These are phyloP conservation scores for Astragalus glycyphyllos DNA, from an alignment of 306 rosid species.

Conservation along the genomic window DNA sequence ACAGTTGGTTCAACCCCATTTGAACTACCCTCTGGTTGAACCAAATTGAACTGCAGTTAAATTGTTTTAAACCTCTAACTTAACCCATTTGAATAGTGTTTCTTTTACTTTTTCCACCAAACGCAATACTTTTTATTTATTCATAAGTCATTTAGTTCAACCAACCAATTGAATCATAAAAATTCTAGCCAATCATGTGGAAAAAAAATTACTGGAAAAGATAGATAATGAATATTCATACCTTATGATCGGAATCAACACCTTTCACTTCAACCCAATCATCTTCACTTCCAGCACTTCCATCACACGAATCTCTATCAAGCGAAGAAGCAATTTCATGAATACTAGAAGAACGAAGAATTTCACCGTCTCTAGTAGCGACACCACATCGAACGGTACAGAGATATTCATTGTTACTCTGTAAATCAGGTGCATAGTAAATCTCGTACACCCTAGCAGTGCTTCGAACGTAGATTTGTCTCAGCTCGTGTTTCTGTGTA, in stretches of 20 bases:
- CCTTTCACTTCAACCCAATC: constrained; percentile 88
- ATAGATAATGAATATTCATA: constrained; percentile 34
- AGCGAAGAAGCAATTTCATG: constrained; percentile 45
- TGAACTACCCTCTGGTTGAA: too few species aligned
- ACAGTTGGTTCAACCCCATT: too few species aligned
- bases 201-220: too few species aligned
- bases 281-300: constrained; percentile 60
- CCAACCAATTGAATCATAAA: too few species aligned
- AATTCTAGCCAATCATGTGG: too few species aligned
- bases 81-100: too few species aligned
- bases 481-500: constrained; percentile 63
- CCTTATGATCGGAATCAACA: constrained; percentile 53
- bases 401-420: constrained; percentile 63
- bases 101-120: too few species aligned
- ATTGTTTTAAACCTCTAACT: too few species aligned
- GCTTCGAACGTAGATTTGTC: constrained; percentile 83
- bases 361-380: constrained; percentile 67
- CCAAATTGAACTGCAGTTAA: too few species aligned
- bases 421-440: constrained; percentile 55
- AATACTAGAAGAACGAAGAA: constrained; percentile 52
- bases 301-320: constrained; percentile 41
- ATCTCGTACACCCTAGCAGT: constrained; percentile 86
- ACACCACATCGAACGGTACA: constrained; percentile 78
- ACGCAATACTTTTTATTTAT: too few species aligned
- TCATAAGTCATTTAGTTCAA: too few species aligned